Evolutionary conservation across 1,284 basidiomycete species (phyloP).

Genomic region (Singerocomus inundabilis): DNA sequence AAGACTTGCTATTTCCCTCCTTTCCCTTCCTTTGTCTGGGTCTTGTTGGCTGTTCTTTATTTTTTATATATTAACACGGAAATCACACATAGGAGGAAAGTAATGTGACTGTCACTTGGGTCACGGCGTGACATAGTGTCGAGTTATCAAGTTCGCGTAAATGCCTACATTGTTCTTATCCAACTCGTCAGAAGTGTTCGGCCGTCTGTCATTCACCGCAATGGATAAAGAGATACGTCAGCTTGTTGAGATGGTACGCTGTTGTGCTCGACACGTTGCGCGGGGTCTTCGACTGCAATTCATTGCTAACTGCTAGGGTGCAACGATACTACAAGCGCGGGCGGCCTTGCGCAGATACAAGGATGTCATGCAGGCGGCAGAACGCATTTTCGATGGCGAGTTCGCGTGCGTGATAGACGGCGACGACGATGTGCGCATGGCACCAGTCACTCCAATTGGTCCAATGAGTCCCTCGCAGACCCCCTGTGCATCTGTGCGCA

Average conservation of each 20-base stretch:
- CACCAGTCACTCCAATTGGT: conserved; percentile 16
- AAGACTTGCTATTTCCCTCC: conserved; percentile 1
- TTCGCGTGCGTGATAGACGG: conserved; percentile 70
- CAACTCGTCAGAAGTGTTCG: conserved; percentile 5
- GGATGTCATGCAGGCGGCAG: conserved; percentile 89
- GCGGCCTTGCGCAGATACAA: conserved; percentile 75
- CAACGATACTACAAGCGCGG: conserved; percentile 70
- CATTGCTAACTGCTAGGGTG: conserved; percentile 53
- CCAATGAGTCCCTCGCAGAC: conserved; percentile 28
- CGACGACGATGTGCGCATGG: conserved; percentile 37
- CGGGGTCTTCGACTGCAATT: conserved; percentile 9
- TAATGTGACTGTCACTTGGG: conserved; percentile 16
- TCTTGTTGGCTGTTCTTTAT: conserved; percentile 18
- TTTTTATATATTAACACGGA: conserved; percentile 10
- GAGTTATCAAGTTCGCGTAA: conserved; percentile 24
- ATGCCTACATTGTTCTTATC: conserved; percentile 18
- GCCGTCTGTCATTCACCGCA: conserved; percentile 4
- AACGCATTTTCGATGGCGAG: conserved; percentile 77
- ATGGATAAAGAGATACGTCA: conserved; percentile 48
- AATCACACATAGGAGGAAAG: background rate
- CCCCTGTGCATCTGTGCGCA: conserved; percentile 30
- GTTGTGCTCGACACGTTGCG: background rate
- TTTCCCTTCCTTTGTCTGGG: conserved; percentile 13
- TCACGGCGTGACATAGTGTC: conserved; percentile 27
- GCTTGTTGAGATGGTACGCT: conserved; percentile 57